These are phyloP conservation scores for Xylaria curta DNA, from an alignment of 495 filamentous ascomycete genomes.

Conservation along the genomic window DNA sequence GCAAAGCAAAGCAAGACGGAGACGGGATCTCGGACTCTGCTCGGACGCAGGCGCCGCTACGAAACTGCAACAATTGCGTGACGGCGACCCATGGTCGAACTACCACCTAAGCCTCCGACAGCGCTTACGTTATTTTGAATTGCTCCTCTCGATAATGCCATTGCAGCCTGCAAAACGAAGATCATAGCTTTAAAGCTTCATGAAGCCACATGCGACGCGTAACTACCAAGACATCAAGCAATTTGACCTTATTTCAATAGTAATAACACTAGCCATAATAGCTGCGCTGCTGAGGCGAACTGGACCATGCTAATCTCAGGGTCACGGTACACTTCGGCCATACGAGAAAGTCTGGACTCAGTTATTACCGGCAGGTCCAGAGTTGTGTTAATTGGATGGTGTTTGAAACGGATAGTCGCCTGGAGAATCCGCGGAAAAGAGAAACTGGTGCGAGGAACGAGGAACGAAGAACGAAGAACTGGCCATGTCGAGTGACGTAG, in stretches of 20 bases:
- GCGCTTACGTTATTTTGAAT: conserved; percentile 2
- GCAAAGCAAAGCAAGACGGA: too few relatives aligned
- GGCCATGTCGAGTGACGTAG: conserved; percentile 20
- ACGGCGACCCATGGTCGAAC: background rate
- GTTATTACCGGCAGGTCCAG: background rate
- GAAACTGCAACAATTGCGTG: conserved; percentile 2
- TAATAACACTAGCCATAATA: background rate
- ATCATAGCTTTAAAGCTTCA: background rate
- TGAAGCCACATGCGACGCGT: conserved; percentile 10
- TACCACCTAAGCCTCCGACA: background rate
- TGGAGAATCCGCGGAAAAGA: background rate
- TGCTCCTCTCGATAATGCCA: background rate
- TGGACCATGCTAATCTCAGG: background rate
- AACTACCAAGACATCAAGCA: conserved; percentile 4
- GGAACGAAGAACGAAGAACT: background rate
- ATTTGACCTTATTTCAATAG: background rate
- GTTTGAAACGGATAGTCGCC: background rate
- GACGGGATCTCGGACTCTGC: background rate
- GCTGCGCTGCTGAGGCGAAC: background rate
- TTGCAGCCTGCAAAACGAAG: background rate
- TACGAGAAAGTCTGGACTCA: background rate
- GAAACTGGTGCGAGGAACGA: background rate
- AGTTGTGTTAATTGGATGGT: background rate
- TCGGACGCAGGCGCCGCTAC: background rate
- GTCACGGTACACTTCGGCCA: background rate